phyloP scores from a whole-genome alignment of 768 basidiomycete genomes.

The Cyclocybe aegerita region DNA sequence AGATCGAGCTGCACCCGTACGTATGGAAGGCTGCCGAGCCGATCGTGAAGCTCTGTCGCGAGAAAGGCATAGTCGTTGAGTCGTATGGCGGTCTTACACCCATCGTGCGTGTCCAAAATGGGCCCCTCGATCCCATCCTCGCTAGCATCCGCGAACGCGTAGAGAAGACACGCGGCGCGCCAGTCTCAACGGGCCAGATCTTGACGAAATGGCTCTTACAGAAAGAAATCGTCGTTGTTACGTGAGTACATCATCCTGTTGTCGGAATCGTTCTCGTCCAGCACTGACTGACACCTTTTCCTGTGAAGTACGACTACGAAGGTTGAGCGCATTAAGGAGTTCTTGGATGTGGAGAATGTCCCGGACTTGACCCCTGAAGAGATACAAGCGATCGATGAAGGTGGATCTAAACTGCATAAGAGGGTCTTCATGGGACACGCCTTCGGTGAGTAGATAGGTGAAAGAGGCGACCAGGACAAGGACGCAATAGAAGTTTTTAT shows the following conservation, averaged over 20 bases:
- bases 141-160: conserved; percentile 48
- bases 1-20: conserved; percentile 75
- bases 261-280: background rate
- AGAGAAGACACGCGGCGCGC: conserved; percentile 36
- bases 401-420: conserved; percentile 47
- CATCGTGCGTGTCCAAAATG: conserved; percentile 40
- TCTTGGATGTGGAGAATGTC: conserved; percentile 34
- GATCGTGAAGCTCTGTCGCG: conserved; percentile 50
- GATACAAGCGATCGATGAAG: conserved; percentile 58
- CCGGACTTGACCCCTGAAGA: conserved; percentile 60
- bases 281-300: background rate
- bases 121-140: conserved; percentile 61
- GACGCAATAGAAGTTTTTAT: too few relatives aligned
- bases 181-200: conserved; percentile 60
- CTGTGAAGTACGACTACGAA: conserved; percentile 46
- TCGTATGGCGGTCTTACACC: conserved; percentile 64
- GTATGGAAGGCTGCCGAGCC: conserved; percentile 60
- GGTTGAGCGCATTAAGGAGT: conserved; percentile 44
- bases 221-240: conserved; percentile 66
- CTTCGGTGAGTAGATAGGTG: conserved; percentile 28
- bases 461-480: background rate
- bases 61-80: conserved; percentile 63
- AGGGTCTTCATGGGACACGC: conserved; percentile 39
- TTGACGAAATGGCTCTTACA: conserved; percentile 65
- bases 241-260: conserved; percentile 36